Evolutionary conservation across 2,329 filamentous ascomycete genomes (phyloP).

Genomic region (Dactylellina cionopaga): DNA sequence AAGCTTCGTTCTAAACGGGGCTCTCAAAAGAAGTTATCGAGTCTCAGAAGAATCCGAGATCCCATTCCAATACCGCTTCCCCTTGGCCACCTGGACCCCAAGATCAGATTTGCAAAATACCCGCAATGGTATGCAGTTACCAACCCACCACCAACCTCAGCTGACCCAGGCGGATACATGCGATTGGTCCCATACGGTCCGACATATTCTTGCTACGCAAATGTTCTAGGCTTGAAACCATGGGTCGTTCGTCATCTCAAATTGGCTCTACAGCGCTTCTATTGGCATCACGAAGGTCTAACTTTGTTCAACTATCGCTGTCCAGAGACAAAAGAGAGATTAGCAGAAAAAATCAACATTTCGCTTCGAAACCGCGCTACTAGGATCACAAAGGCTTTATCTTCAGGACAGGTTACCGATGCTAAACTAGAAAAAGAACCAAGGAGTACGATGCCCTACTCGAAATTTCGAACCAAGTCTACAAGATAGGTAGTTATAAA

Average conservation of each 20-base stretch:
- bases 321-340: neutral
- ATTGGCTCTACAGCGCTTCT: neutral
- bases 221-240: constrained; percentile 20
- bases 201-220: neutral
- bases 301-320: constrained; percentile 2
- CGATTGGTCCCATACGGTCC: neutral
- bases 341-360: constrained; percentile 39
- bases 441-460: constrained; percentile 16
- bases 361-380: constrained; percentile 24
- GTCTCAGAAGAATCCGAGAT: neutral
- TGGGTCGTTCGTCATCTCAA: constrained; percentile 20
- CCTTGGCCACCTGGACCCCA: neutral
- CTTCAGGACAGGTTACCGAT: neutral
- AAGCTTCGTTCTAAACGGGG: neutral
- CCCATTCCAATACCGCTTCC: neutral
- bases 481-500: constrained; percentile 18
- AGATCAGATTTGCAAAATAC: neutral
- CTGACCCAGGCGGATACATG: constrained; percentile 25
- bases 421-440: neutral
- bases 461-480: constrained; percentile 21
- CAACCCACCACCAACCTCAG: neutral
- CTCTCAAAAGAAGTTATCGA: neutral
- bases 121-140: constrained; percentile 32
- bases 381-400: neutral
- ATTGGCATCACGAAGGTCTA: constrained; percentile 4